These are phyloP conservation scores for Boechera divaricarpa DNA, from an alignment of 345 rosid genomes.

Conservation along the genomic window DNA sequence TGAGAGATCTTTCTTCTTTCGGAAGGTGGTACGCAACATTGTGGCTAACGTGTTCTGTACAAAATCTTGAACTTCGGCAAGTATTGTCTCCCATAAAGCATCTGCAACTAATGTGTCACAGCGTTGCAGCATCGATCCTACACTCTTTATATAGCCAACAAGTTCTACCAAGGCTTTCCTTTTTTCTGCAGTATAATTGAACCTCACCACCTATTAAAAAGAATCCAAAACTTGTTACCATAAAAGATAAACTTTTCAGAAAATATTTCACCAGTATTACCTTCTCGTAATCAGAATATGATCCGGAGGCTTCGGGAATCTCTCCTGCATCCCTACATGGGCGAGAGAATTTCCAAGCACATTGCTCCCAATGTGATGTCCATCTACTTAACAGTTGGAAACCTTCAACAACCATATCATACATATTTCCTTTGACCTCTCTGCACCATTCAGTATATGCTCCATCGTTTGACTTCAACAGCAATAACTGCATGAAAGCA, in stretches of 20 bases:
- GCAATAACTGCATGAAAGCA: constrained; percentile 61
- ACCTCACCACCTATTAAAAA: constrained; percentile 80
- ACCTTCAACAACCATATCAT: constrained; percentile 98
- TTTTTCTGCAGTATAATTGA: constrained; percentile 88
- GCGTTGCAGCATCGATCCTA: constrained; percentile 91
- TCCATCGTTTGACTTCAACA: constrained; percentile 88
- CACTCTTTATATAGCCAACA: constrained; percentile 91
- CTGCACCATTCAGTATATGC: constrained; percentile 89
- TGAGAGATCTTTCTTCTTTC: constrained; percentile 95
- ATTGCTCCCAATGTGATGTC: constrained; percentile 98
- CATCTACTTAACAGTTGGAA: constrained; percentile 97
- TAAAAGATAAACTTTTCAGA: constrained; percentile 7
- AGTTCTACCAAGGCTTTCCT: constrained; percentile 93
- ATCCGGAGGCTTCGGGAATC: constrained; percentile 62
- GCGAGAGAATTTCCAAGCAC: constrained; percentile 99
- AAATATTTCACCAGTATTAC: constrained; percentile 42
- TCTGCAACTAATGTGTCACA: constrained; percentile 93
- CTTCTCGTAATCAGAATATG: constrained; percentile 94
- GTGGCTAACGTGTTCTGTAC: constrained; percentile 95
- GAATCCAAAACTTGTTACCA: constrained; percentile 16
- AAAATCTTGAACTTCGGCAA: constrained; percentile 98
- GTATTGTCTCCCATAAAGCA: constrained; percentile 99
- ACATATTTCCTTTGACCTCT: constrained; percentile 95
- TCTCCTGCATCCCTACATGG: constrained; percentile 92
- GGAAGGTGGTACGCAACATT: constrained; percentile 91